Conservation (phyloP, 2,329 filamentous ascomycete species). For the Apiospora kogelbergensis region DNA sequence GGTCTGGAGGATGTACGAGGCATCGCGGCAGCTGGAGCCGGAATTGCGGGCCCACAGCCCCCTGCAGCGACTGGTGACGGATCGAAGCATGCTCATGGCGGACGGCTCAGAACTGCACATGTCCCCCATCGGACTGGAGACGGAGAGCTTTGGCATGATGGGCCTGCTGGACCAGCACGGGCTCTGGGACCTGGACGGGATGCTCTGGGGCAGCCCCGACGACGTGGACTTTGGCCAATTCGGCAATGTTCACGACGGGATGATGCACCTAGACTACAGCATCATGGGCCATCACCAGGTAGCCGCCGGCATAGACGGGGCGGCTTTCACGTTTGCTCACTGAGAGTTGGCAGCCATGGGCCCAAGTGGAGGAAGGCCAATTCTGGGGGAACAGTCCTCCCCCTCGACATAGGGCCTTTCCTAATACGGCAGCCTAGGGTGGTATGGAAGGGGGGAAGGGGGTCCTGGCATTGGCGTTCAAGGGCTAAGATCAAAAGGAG, state of each 20-base stretch:
- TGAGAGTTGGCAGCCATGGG: conserved; percentile 21
- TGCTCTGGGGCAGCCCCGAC: conserved; percentile 49
- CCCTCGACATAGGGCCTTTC: not conserved
- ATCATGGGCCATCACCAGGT: conserved; percentile 26
- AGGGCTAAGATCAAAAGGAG: not conserved
- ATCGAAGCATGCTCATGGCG: conserved; percentile 35
- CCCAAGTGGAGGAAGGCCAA: not conserved
- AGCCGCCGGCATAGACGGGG: conserved; percentile 37
- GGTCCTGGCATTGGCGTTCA: not conserved
- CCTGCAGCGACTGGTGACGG: conserved; percentile 33
- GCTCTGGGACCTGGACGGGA: conserved; percentile 57
- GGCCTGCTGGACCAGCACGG: conserved; percentile 53
- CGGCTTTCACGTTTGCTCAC: conserved; percentile 43
- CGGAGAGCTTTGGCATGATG: conserved; percentile 52
- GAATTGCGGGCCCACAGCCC: conserved; percentile 32
- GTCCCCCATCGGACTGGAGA: conserved; percentile 52
- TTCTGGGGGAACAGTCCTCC: not conserved
- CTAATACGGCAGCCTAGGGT: not conserved
- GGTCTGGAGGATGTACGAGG: conserved; percentile 63
- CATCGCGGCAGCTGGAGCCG: conserved; percentile 42
- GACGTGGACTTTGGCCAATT: conserved; percentile 37
- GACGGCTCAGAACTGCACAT: conserved; percentile 45
- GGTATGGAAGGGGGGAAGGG: not conserved
- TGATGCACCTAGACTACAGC: conserved; percentile 31
- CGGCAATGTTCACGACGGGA: conserved; percentile 26